Conservation (phyloP, 441 rosid species). For the Gossypium davidsonii region DNA sequence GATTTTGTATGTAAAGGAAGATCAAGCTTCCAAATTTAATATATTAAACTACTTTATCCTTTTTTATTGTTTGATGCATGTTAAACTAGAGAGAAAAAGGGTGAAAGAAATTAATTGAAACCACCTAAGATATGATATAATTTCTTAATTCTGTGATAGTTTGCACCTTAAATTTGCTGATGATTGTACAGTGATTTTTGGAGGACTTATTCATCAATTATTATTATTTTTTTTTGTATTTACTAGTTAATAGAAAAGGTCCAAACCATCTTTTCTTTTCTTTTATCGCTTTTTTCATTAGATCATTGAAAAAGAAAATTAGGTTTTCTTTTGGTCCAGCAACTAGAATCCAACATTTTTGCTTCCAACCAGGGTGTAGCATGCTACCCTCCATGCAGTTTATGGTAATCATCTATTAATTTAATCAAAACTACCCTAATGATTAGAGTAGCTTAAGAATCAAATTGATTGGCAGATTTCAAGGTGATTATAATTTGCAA, state of each 20-base stretch:
- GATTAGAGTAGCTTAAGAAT: constrained; percentile 17
- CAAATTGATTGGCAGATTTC: constrained; percentile 18
- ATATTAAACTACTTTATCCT: neutral
- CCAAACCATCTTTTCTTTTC: constrained; percentile 15
- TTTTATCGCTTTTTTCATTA: neutral
- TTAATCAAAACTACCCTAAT: constrained; percentile 19
- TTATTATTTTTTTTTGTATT: no score
- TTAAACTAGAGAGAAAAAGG: neutral
- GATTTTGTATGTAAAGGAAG: constrained; percentile 28
- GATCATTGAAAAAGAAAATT: constrained; percentile 11
- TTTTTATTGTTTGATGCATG: neutral
- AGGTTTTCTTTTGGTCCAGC: constrained; percentile 16
- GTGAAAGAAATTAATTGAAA: neutral
- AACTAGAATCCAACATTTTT: constrained; percentile 10
- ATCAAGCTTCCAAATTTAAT: constrained; percentile 31
- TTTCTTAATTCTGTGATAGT: neutral
- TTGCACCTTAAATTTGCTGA: constrained; percentile 6
- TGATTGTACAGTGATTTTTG: constrained; percentile 15
- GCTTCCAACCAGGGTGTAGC: constrained; percentile 16
- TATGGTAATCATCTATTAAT: constrained; percentile 4
- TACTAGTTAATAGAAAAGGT: neutral
- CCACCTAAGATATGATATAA: neutral
- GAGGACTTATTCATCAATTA: neutral
- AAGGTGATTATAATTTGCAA: constrained; percentile 8
- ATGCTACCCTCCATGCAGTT: constrained; percentile 21